phyloP scores from a whole-genome alignment of 1,284 basidiomycete species.

The Austroboletus rostrupii region DNA sequence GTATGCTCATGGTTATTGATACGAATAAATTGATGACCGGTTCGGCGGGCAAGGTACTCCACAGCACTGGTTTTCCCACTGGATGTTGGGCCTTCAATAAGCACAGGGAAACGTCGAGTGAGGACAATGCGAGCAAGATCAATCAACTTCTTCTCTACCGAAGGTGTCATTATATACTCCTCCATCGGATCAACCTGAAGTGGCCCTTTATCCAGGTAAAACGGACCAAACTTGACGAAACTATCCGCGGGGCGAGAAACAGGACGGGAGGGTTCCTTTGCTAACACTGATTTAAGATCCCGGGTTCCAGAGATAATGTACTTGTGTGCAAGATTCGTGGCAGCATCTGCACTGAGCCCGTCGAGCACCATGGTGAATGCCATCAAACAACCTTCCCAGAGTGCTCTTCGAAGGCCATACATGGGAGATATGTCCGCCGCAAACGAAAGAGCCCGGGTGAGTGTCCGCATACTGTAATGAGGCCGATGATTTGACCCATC shows the following conservation, averaged over 20 bases:
- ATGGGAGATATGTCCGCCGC: slow-evolving; percentile 76
- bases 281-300: slow-evolving; percentile 75
- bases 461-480: slow-evolving; percentile 96
- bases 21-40: slow-evolving; percentile 93
- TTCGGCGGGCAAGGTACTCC: slow-evolving; percentile 90
- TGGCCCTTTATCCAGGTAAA: slow-evolving; percentile 84
- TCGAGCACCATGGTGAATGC: slow-evolving; percentile 96
- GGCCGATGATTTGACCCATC: slow-evolving; percentile 95
- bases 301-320: slow-evolving; percentile 82
- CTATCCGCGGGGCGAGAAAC: slow-evolving; percentile 45
- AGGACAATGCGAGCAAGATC: slow-evolving; percentile 90
- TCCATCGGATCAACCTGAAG: slow-evolving; percentile 59
- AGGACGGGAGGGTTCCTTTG: slow-evolving; percentile 65
- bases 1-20: slow-evolving; percentile 99
- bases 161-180: slow-evolving; percentile 93
- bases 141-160: slow-evolving; percentile 92
- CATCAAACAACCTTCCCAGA: slow-evolving; percentile 98
- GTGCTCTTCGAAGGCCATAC: slow-evolving; percentile 81
- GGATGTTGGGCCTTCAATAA: slow-evolving; percentile 98
- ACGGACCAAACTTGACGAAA: slow-evolving; percentile 85
- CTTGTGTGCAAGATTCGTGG: slow-evolving; percentile 68
- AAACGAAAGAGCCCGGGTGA: slow-evolving; percentile 89
- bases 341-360: slow-evolving; percentile 64
- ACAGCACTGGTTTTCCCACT: slow-evolving; percentile 97
- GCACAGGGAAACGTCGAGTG: slow-evolving; percentile 87